Percentiles rank a stretch among this genome's conserved stretches.
These are phyloP conservation scores for Lophium mytilinum DNA, from an alignment of 495 filamentous ascomycete genomes.

Conservation along the genomic window DNA sequence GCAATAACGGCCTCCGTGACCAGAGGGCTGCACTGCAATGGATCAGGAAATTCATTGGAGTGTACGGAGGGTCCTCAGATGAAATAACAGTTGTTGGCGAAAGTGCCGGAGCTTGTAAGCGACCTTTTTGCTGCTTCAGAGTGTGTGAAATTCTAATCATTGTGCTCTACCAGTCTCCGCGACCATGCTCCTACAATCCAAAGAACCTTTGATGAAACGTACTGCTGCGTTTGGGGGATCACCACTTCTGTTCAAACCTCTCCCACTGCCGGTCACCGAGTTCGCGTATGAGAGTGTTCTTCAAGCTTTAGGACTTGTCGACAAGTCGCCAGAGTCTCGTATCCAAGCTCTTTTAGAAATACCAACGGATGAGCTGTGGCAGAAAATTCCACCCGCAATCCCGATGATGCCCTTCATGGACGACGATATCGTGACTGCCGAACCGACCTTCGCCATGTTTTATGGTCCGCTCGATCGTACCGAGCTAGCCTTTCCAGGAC, in stretches of 20 bases:
- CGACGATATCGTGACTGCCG: slow-evolving; percentile 31
- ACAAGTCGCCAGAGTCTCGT: slow-evolving; percentile 27
- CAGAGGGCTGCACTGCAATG: slow-evolving; percentile 19
- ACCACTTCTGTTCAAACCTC: slow-evolving; percentile 28
- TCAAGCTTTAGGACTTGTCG: slow-evolving; percentile 32
- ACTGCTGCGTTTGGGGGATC: slow-evolving; percentile 38
- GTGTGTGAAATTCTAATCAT: neutral
- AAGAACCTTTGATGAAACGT: slow-evolving; percentile 36
- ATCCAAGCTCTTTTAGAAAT: slow-evolving; percentile 32
- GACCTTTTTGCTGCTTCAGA: neutral
- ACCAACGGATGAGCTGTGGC: slow-evolving; percentile 31
- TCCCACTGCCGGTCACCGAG: slow-evolving; percentile 32
- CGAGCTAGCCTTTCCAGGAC: slow-evolving; percentile 3
- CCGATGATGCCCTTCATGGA: slow-evolving; percentile 31
- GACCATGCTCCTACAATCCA: slow-evolving; percentile 36
- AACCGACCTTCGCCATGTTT: slow-evolving; percentile 24
- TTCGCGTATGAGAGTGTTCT: slow-evolving; percentile 34
- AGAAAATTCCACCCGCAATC: slow-evolving; percentile 23
- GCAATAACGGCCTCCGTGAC: slow-evolving; percentile 25
- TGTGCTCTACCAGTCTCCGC: slow-evolving; percentile 25
- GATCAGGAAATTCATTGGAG: slow-evolving; percentile 13
- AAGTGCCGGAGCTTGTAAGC: slow-evolving; percentile 22
- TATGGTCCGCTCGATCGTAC: slow-evolving; percentile 9
- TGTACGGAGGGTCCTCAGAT: slow-evolving; percentile 15
- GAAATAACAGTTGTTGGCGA: slow-evolving; percentile 20